Evolutionary conservation across 192 early-diverging fungal genomes (phyloP).

Genomic region (Globomyces pollinis-pini): DNA sequence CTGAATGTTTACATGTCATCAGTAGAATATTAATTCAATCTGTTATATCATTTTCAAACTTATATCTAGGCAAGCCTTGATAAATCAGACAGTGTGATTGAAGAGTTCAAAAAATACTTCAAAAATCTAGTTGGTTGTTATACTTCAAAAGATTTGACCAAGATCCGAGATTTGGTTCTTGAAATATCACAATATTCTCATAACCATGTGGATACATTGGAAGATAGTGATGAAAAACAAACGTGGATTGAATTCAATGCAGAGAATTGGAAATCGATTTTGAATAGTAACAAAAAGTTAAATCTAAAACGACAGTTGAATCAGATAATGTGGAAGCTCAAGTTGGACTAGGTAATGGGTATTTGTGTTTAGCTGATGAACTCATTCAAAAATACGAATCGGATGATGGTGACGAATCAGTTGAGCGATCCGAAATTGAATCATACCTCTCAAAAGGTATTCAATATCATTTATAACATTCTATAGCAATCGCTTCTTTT

Average conservation of each 20-base stretch:
- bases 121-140: conserved; percentile 1
- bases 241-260: neutral
- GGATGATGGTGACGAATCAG: neutral
- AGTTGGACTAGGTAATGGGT: conserved; percentile 5
- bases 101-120: too few relatives aligned
- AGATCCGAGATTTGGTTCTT: neutral
- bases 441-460: conserved; percentile 7
- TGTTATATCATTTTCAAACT: too few relatives aligned
- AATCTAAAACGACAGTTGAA: neutral
- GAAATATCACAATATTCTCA: conserved; percentile 6
- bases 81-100: too few relatives aligned
- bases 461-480: neutral
- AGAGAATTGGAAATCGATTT: conserved; percentile 3
- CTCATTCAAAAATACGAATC: conserved; percentile 4
- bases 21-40: neutral
- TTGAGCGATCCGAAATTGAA: neutral
- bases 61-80: too few relatives aligned
- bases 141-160: neutral
- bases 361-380: neutral
- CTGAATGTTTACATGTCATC: neutral
- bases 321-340: neutral
- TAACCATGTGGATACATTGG: neutral
- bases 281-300: neutral
- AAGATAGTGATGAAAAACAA: neutral
- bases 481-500: conserved; percentile 5